Evolutionary conservation across 1,284 basidiomycete genomes (phyloP), one percentile per base, ranked within the genome.

Genomic region (Flammula alnicola): DNA sequence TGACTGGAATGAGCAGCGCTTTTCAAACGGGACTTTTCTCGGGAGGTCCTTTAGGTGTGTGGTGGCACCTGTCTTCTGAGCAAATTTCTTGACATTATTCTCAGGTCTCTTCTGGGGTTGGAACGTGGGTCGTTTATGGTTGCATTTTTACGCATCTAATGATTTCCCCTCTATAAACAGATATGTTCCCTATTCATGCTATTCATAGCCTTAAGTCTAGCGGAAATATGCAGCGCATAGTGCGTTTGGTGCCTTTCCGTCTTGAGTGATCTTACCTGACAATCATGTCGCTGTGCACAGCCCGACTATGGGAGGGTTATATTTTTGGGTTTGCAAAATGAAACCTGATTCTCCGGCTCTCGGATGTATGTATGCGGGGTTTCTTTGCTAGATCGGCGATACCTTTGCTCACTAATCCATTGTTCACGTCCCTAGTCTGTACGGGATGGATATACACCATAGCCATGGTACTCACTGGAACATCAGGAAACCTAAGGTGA

Each of bases 241-340:
- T 80, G 54, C 62, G 78, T 67, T 3, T 36, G 12, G 23, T 17
- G 12, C 23, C 11, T 3, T 16, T 7, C 9, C 11, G 1, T 17
- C 27, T 27, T 36, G 7, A 33, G 23, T 6, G 19, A 45, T 26
- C 17, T n/a, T 27, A 27, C n/a, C 1, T 25, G 9, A 14, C 22
- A n/a, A 32, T 36, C 23, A 29, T 7, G 16, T 30, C 32, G 30
- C 25, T 49, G 22, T 39, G 20, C 19, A 17, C 27, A 80, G 77
- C 52, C 78, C 79, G 0, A 80, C 80, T 1, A 76, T 81, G 72
- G 81, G 80, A 14, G 80, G 80, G 3, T 63, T 83, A 30, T 83
- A 83, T 61, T 83, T 82, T 58, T 83, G 80, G 80, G 81, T 81
- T n/a, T 81, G 78, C 67, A 79, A 76, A 59, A 80, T 83, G 79